Percentiles rank a stretch among this genome's conserved stretches.
Evolutionary conservation across 2,329 filamentous ascomycete genomes (phyloP).

Genomic region (Fusarium nurragi): DNA sequence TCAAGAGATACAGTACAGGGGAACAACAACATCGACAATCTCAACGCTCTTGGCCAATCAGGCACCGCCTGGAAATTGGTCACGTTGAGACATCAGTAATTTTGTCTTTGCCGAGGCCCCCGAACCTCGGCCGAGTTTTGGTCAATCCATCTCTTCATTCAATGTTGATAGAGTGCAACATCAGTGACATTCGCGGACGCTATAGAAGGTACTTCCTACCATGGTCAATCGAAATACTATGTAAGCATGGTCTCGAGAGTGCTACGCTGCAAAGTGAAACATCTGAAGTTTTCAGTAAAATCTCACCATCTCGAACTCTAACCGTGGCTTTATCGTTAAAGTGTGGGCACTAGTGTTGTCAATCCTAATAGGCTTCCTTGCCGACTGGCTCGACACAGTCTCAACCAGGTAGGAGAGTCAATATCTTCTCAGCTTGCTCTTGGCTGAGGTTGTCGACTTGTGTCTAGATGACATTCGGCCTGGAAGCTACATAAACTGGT

Average conservation of each 20-base stretch:
- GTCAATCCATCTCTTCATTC: slow-evolving; percentile 27
- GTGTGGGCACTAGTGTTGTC: slow-evolving; percentile 20
- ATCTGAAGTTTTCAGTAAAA: slow-evolving; percentile 16
- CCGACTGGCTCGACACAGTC: not conserved
- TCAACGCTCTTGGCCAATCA: slow-evolving; percentile 37
- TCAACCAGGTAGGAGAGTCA: not conserved
- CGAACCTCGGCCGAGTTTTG: slow-evolving; percentile 37
- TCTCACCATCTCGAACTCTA: slow-evolving; percentile 28
- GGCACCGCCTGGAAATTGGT: not conserved
- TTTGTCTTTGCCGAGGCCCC: slow-evolving; percentile 36
- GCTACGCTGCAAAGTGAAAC: slow-evolving; percentile 26
- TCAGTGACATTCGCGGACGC: slow-evolving; percentile 1
- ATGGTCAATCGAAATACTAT: not conserved
- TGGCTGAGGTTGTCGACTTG: not conserved
- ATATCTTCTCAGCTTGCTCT: not conserved
- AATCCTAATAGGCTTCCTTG: slow-evolving; percentile 10
- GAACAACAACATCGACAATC: slow-evolving; percentile 31
- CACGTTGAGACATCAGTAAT: slow-evolving; percentile 18
- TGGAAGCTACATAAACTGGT: not conserved
- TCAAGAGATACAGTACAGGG: slow-evolving; percentile 15
- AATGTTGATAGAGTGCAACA: slow-evolving; percentile 11
- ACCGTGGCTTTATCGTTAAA: slow-evolving; percentile 25
- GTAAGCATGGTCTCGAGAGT: not conserved
- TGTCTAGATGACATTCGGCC: not conserved
- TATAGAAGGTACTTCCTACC: not conserved